Evolutionary conservation across 148 eudicot species (phyloP).

Genomic region (Rhododendron griersonianum): DNA sequence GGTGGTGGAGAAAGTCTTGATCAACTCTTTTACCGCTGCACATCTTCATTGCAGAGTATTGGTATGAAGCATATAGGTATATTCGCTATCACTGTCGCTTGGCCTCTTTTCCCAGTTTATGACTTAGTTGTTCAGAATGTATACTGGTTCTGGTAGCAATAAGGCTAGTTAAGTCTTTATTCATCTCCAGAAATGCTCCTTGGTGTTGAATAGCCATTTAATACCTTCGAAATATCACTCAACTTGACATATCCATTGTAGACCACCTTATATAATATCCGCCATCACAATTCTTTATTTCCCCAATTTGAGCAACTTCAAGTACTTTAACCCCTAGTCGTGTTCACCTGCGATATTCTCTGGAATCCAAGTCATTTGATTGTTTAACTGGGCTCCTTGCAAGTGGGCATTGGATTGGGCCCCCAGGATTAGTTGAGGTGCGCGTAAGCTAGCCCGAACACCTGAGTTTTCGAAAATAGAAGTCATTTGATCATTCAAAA

Average conservation of each 20-base stretch:
- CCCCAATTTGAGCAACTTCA: background rate
- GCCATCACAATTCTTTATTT: background rate
- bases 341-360: background rate
- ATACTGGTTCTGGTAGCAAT: background rate
- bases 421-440: background rate
- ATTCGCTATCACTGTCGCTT: background rate
- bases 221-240: background rate
- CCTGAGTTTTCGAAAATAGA: too few relatives aligned
- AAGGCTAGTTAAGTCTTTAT: background rate
- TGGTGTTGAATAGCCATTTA: background rate
- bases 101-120: background rate
- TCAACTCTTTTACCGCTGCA: conserved; percentile 52
- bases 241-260: background rate
- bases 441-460: too few relatives aligned
- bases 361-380: background rate
- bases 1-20: conserved; percentile 60
- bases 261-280: background rate
- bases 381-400: background rate
- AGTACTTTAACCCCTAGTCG: background rate
- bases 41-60: conserved; percentile 39
- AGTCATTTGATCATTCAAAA: background rate
- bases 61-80: conserved; percentile 51
- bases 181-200: background rate
- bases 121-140: background rate
- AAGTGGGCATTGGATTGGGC: background rate